phyloP scores from a whole-genome alignment of 2,329 filamentous ascomycete genomes.

The Fusarium praegraminearum region DNA sequence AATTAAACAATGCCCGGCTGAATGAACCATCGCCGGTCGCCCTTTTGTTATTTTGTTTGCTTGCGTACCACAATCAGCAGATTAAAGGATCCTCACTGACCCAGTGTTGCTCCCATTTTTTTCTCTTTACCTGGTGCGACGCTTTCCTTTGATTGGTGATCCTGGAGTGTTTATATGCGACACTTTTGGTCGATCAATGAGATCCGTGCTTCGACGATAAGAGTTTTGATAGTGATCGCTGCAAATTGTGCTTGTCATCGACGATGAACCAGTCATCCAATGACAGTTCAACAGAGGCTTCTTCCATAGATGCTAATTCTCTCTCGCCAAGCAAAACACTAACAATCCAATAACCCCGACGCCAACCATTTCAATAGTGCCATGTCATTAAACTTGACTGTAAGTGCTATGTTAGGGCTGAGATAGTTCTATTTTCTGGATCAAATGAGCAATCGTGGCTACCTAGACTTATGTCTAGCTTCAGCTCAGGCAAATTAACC shows the following conservation, averaged over 20 bases:
- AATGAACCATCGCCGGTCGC: neutral
- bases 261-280: slow-evolving; percentile 15
- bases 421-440: slow-evolving; percentile 13
- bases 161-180: slow-evolving; percentile 15
- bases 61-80: slow-evolving; percentile 15
- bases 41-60: slow-evolving; percentile 1
- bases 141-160: slow-evolving; percentile 27
- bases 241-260: slow-evolving; percentile 13
- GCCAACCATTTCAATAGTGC: neutral
- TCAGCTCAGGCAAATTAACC: slow-evolving; percentile 16
- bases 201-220: slow-evolving; percentile 15
- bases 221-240: slow-evolving; percentile 1
- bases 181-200: slow-evolving; percentile 19
- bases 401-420: slow-evolving; percentile 21
- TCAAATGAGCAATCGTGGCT: neutral
- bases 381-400: neutral
- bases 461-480: slow-evolving; percentile 2
- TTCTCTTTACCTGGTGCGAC: slow-evolving; percentile 27
- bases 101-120: slow-evolving; percentile 35
- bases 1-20: neutral
- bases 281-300: neutral
- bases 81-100: slow-evolving; percentile 36
- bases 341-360: slow-evolving; percentile 2
- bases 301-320: neutral
- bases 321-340: neutral